Percentiles rank a stretch among this genome's conserved stretches.
phyloP scores from a whole-genome alignment of 106 monocot species.

The Dioscorea dumetorum region DNA sequence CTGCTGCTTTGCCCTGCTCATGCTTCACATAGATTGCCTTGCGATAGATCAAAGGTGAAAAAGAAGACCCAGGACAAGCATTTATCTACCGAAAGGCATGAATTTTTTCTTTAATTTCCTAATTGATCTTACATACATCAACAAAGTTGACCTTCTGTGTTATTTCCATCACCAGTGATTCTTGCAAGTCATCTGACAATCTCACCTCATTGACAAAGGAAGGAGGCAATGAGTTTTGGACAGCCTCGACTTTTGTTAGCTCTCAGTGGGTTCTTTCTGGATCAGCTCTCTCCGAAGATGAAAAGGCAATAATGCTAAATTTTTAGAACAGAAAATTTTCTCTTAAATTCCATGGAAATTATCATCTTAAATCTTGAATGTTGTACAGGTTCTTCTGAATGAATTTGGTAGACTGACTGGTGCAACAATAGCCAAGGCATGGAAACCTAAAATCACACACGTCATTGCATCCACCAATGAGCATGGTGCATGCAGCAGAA shows the following conservation, averaged over 20 bases:
- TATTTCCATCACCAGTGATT: slow-evolving; percentile 18
- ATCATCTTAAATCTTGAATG: no score
- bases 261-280: slow-evolving; percentile 71
- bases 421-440: slow-evolving; percentile 30
- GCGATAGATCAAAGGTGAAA: slow-evolving; percentile 48
- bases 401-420: slow-evolving; percentile 57
- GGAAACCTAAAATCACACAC: slow-evolving; percentile 78
- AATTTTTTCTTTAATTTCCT: not conserved
- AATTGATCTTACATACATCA: not conserved
- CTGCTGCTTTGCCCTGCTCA: slow-evolving; percentile 77
- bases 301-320: slow-evolving; percentile 41
- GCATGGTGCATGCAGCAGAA: slow-evolving; percentile 75
- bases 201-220: slow-evolving; percentile 5
- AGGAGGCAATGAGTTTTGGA: slow-evolving; percentile 22
- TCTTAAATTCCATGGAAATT: not conserved
- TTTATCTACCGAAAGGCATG: slow-evolving; percentile 8
- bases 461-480: slow-evolving; percentile 83
- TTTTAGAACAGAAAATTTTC: not conserved
- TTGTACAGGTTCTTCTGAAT: slow-evolving; percentile 30
- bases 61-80: slow-evolving; percentile 19
- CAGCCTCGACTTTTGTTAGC: slow-evolving; percentile 10
- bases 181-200: slow-evolving; percentile 11
- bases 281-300: slow-evolving; percentile 61
- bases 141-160: not conserved
- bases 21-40: slow-evolving; percentile 52